Base-by-base conservation (phyloP, 2,329 filamentous ascomycete species). In the Colletotrichum theobromicola region DNA sequence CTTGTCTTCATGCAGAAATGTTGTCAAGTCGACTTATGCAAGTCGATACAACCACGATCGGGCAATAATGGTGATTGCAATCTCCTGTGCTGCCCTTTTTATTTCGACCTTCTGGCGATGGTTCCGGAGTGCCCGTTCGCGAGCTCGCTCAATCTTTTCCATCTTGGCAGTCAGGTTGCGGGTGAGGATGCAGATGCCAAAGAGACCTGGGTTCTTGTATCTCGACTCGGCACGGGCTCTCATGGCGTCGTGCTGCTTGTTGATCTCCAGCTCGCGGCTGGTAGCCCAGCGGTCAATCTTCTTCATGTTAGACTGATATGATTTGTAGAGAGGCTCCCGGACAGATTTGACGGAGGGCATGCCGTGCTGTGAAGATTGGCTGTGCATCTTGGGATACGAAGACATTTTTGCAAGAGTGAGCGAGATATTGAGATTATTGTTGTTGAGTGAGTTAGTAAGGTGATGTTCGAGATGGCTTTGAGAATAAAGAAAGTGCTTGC, bases 1-100 rank as follows among this genome's bases (percentile, higher is more conserved):
- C n/a, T 7, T 50, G 42, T 50, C 1, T 50, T n/a, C 2, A 0
- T 46, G n/a, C n/a, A n/a, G n/a, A 2, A 4, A 21, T 0, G n/a
- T 50, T 12, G 5, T 42, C 4, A 42, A 21, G 10, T 4, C 42
- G 42, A 50, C 42, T 50, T 50, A 21, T 50, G 0, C 21, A 21
- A 21, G 42, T 4, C n/a, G 42, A 6, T 50, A 21, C 42, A 50
- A 50, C 42, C n/a, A 50, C 21, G 42, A 50, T 2, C 21, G 42
- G 1, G 42, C 42, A 13, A 50, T 18, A 50, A 0, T 13, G 42
- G 42, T 12, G 42, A 50, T 5, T 50, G 3, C n/a, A 10, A 21
- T n/a, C 42, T 50, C 42, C 42, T 50, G 42, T 21, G 42, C n/a
- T 21, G 6, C 21, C 5, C 42, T 18, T n/a, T 50, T 50, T n/a